These are phyloP conservation scores for Nakazawaea holstii DNA, from an alignment of 805 yeast genomes.

Conservation along the genomic window DNA sequence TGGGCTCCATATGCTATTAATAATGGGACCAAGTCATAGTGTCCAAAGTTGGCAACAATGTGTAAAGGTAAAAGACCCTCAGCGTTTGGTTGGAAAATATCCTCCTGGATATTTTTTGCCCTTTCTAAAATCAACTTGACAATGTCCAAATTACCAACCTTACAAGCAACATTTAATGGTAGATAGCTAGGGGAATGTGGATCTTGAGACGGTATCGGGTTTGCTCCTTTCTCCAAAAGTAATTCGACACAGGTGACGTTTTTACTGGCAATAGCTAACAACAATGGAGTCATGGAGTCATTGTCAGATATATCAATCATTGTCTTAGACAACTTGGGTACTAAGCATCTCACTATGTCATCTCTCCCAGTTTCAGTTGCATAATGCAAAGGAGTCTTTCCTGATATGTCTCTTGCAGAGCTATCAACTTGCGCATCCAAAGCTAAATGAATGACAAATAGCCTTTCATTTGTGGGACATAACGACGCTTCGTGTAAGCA, in stretches of 20 bases:
- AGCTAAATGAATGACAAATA: slow-evolving; percentile 20
- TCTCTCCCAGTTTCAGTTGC: slow-evolving; percentile 60
- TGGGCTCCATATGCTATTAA: slow-evolving; percentile 69
- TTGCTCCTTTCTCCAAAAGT: slow-evolving; percentile 44
- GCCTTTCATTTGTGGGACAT: slow-evolving; percentile 18
- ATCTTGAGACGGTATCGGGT: slow-evolving; percentile 40
- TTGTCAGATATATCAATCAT: slow-evolving; percentile 53
- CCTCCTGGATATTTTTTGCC: slow-evolving; percentile 23
- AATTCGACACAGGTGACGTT: slow-evolving; percentile 50
- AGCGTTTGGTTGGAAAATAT: slow-evolving; percentile 60
- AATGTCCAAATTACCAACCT: slow-evolving; percentile 69
- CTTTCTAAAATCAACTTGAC: slow-evolving; percentile 55
- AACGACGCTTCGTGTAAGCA: slow-evolving; percentile 66
- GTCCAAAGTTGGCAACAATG: slow-evolving; percentile 83
- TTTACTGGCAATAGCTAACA: slow-evolving; percentile 70
- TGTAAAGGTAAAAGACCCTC: slow-evolving; percentile 89
- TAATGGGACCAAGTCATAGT: slow-evolving; percentile 58
- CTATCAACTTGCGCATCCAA: slow-evolving; percentile 12
- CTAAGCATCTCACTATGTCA: slow-evolving; percentile 31
- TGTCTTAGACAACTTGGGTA: slow-evolving; percentile 26
- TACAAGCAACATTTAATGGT: slow-evolving; percentile 85
- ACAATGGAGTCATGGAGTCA: slow-evolving; percentile 76
- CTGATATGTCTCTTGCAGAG: slow-evolving; percentile 53
- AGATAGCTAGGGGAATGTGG: slow-evolving; percentile 58
- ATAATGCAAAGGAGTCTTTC: slow-evolving; percentile 82